A percentile compares a stretch with the other conserved stretches of the same genome.
phyloP scores from a whole-genome alignment of 2,329 filamentous ascomycete species.

The Colletotrichum tropicale region DNA sequence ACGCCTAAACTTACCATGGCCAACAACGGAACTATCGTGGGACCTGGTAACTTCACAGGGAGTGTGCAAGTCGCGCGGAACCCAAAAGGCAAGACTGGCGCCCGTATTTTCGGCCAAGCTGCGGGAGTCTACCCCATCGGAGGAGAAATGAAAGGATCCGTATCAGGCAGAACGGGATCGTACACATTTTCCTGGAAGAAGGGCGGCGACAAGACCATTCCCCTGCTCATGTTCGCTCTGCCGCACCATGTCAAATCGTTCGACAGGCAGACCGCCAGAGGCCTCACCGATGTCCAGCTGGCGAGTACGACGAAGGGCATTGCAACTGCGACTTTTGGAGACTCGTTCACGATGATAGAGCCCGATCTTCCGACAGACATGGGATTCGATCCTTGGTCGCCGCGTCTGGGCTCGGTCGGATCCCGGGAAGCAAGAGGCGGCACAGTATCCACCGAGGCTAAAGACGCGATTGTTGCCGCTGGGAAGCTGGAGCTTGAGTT shows the following conservation, averaged over 20 bases:
- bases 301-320: constrained; percentile 80
- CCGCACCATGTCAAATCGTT: constrained; percentile 80
- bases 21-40: background rate
- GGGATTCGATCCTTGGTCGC: constrained; percentile 52
- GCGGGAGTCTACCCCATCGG: constrained; percentile 70
- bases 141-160: constrained; percentile 63
- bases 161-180: constrained; percentile 58
- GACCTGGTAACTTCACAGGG: constrained; percentile 60
- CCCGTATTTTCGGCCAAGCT: constrained; percentile 70
- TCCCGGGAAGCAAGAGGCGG: constrained; percentile 39
- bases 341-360: constrained; percentile 75
- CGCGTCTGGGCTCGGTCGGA: constrained; percentile 62
- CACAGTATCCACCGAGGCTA: constrained; percentile 48
- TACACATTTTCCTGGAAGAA: constrained; percentile 74
- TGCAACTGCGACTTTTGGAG: constrained; percentile 70
- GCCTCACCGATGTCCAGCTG: constrained; percentile 58
- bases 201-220: constrained; percentile 56
- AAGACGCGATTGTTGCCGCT: constrained; percentile 56
- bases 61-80: constrained; percentile 82
- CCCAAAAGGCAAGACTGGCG: constrained; percentile 51
- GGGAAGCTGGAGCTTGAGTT: constrained; percentile 70
- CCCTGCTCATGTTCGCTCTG: constrained; percentile 76
- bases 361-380: constrained; percentile 67
- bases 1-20: constrained; percentile 32
- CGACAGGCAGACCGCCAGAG: constrained; percentile 51